A percentile compares a stretch with the other conserved stretches of the same genome.
These are phyloP conservation scores for Kuraishia ogatae DNA, from an alignment of 805 yeast species.

Conservation along the genomic window DNA sequence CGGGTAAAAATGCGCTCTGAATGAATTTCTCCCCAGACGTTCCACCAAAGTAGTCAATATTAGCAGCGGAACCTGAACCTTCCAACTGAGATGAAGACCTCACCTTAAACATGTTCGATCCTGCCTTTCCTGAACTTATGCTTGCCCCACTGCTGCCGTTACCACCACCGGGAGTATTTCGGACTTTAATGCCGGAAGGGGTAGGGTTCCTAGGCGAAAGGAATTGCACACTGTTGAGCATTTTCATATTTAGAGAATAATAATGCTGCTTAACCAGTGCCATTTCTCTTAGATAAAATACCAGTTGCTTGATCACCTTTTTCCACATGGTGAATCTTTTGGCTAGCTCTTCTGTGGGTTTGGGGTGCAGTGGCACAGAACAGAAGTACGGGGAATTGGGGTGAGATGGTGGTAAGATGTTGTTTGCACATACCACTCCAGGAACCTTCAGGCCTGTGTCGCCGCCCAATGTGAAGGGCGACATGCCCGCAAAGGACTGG, in stretches of 20 bases:
- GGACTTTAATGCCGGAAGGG: constrained; percentile 5
- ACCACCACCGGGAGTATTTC: neutral
- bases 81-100: neutral
- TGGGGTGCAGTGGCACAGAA: constrained; percentile 22
- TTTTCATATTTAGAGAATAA: constrained; percentile 41
- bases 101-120: constrained; percentile 5
- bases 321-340: constrained; percentile 52
- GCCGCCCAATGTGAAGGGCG: neutral
- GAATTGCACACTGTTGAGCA: constrained; percentile 39
- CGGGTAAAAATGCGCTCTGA: constrained; percentile 35
- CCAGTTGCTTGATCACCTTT: constrained; percentile 42
- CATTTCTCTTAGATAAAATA: constrained; percentile 41
- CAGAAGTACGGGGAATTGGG: constrained; percentile 25
- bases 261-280: constrained; percentile 43
- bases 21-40: constrained; percentile 33
- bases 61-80: neutral
- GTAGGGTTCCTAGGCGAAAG: constrained; percentile 13
- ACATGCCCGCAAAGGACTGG: neutral
- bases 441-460: neutral
- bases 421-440: neutral
- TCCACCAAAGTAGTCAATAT: neutral
- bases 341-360: constrained; percentile 41
- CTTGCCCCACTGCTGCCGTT: neutral
- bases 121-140: neutral
- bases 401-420: constrained; percentile 21